Evolutionary conservation across 257 asterid genomes (phyloP), one percentile per base, ranked within the genome.

Genomic region (Cruciata laevipes): DNA sequence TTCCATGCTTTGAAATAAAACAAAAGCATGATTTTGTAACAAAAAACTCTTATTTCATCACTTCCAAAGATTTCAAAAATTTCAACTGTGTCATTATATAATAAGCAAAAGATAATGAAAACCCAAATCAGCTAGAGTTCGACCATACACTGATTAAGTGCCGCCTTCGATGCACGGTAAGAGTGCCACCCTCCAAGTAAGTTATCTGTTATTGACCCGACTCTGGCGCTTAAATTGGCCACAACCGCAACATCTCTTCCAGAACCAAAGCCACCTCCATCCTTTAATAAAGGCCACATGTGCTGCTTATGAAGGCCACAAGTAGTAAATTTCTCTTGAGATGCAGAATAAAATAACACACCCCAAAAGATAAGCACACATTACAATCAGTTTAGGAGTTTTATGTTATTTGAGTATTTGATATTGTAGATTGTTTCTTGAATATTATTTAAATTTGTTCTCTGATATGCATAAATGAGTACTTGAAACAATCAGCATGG

Each of bases 111-210:
- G 33, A 67, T 67, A 69, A 16, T 52, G n/a, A 11, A 23, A 65
- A 66, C 35, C 7, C 63, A 16, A 53, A 11, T 53, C 53, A 44
- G 31, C 53, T 52, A 49, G 53, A 71, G 47, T 18, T 32, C 71
- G 72, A 56, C 4, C 75, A 30, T 90, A 93, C 99, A 31, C 76
- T 93, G 99, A 73, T 93, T 93, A 53, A 93, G 94, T 61, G 82
- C 95, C 53, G 96, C 31, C 81, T 93, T 93, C 3, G 99, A 93
- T 49, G 99, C 75, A 61, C 97, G 84, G 74, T 93, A 93, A 5
- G 95, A 90, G 73, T 93, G 95, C 99, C 99, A 93, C 70, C 99
- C 99, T 69, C 99, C 99, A 61, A 90, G 77, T 21, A 33, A 75
- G 78, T 90, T 93, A 75, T 90, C 97, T 61, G 95, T 95, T 9